Evolutionary conservation across 768 basidiomycete genomes (phyloP).

Genomic region (Galerina sulciceps): DNA sequence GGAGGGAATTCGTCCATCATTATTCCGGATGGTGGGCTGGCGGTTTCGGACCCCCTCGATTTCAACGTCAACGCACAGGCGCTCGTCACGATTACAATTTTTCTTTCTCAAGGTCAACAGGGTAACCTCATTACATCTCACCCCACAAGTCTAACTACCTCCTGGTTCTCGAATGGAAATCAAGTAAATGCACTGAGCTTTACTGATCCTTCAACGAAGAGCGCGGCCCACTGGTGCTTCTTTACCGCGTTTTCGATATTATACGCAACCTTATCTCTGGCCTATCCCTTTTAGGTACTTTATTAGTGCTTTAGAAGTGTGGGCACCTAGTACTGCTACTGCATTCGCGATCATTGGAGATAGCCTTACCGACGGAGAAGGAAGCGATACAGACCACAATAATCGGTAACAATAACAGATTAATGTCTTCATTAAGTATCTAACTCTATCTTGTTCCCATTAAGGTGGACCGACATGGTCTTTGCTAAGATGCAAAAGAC

Average conservation of each 20-base stretch:
- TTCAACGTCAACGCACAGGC: conserved; percentile 41
- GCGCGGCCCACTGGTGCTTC: conserved; percentile 38
- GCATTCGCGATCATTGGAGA: conserved; percentile 52
- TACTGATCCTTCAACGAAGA: conserved; percentile 32
- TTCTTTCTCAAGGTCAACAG: conserved; percentile 42
- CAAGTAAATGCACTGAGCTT: conserved; percentile 35
- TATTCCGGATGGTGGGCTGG: conserved; percentile 48
- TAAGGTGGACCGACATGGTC: conserved; percentile 54
- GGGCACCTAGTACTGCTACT: conserved; percentile 31
- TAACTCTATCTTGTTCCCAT: not conserved
- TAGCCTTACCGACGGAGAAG: conserved; percentile 59
- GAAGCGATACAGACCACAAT: conserved; percentile 46
- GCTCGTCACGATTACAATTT: conserved; percentile 46
- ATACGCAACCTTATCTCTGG: not conserved
- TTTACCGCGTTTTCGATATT: not conserved
- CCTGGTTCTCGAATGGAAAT: conserved; percentile 45
- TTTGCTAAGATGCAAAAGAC: conserved; percentile 44
- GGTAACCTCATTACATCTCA: conserved; percentile 48
- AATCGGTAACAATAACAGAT: conserved; percentile 35
- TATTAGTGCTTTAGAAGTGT: conserved; percentile 46
- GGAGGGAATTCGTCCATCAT: conserved; percentile 41
- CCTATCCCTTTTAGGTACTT: conserved; percentile 37
- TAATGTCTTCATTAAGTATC: not conserved
- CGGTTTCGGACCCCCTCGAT: conserved; percentile 49
- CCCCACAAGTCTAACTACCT: conserved; percentile 53